Base-by-base conservation (phyloP, 1,284 basidiomycete genomes). In the Cerioporus squamosus region DNA sequence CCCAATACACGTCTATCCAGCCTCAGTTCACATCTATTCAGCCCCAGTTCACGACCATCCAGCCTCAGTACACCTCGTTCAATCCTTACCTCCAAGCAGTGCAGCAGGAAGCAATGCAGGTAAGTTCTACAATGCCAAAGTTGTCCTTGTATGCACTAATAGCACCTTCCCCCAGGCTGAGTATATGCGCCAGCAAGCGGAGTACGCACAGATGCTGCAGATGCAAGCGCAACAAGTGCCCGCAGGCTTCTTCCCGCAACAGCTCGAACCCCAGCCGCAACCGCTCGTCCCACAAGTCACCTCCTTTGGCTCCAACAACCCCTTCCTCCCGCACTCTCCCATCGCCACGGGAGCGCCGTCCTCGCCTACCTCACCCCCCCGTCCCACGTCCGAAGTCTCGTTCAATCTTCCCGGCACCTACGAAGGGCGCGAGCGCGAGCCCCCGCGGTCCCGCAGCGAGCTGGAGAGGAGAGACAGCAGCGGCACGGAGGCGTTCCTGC, bases 41-140 rank as follows among this genome's bases (percentile, higher is more conserved):
- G 61, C 77, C 83, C 17, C 80, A 85, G 60, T 93, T 87, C 69
- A 97, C 96, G 4, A 61, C n/a, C n/a, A n/a, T n/a, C n/a, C n/a
- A n/a, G n/a, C n/a, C n/a, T 0, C 86, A 88, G 68, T 85, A 81
- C 63, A 93, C 85, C 60, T 93, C 94, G 68, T 95, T 94, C 82
- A 96, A 95, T 63, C 95, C 95, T 0, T 97, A 97, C 70, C 89
- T 95, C 57, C 94, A 95, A 74, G 89, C 95, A 64, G 86, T 92
- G 39, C 91, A 97, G 68, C 87, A 95, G 62, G 87, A 91, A 68
- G 87, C 85, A 17, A 79, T 85, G 64, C 85, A 87, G 74, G 79
- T 79, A 54, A 26, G 61, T 48, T 54, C 57, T 9, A 15, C 18
- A 18, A 36, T 43, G 62, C 95, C 95, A 0, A n/a, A n/a, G n/a